Evolutionary conservation across 257 asterid species (phyloP).

Genomic region (Capsicum chinense): DNA sequence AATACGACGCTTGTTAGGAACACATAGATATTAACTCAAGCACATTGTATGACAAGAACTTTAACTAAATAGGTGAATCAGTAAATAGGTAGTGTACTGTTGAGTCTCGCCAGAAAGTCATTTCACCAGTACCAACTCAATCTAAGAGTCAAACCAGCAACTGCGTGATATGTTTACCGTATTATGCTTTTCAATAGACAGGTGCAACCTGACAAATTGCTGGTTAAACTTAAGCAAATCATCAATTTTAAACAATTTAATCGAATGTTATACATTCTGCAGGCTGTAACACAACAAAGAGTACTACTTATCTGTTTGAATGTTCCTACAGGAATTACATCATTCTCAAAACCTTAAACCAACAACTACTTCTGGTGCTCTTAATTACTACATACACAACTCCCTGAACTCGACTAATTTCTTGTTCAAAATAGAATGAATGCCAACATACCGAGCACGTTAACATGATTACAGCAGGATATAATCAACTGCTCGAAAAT

Average conservation of each 20-base stretch:
- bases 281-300: neutral
- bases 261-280: neutral
- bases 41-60: neutral
- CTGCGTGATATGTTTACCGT: neutral
- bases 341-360: conserved; percentile 3
- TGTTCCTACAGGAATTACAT: neutral
- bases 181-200: neutral
- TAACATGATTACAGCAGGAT: neutral
- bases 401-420: neutral
- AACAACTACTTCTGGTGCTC: neutral
- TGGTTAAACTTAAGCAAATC: neutral
- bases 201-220: neutral
- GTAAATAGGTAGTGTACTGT: neutral
- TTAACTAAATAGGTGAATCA: neutral
- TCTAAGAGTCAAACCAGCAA: conserved; percentile 1
- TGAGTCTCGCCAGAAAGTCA: neutral
- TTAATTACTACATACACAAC: neutral
- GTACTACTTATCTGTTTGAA: neutral
- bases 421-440: neutral
- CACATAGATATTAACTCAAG: neutral
- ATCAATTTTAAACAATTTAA: conserved; percentile 12
- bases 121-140: neutral
- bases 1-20: neutral
- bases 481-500: neutral
- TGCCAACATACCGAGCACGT: neutral